Percentiles rank a stretch among this genome's conserved stretches.
Conservation (phyloP, 352 stramenopile species). For the Pythium aphanidermatum region DNA sequence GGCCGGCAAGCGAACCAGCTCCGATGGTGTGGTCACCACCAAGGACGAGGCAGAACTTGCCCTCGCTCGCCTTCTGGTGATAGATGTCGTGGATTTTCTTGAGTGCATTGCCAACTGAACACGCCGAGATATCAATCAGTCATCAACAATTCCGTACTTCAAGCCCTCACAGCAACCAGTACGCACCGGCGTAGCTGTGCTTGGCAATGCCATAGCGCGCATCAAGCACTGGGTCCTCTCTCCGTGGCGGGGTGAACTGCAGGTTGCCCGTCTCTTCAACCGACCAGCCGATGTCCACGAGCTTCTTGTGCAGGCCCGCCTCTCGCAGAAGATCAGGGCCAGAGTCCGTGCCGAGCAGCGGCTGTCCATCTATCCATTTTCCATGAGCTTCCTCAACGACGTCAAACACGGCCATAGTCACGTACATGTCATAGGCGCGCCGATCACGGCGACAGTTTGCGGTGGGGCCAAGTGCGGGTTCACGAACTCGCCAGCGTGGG, state of each 20-base stretch:
- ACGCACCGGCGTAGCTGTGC: slow-evolving; percentile 62
- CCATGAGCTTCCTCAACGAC: too few species aligned
- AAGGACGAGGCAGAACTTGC: slow-evolving; percentile 93
- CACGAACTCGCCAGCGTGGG: slow-evolving; percentile 41
- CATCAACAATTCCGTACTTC: not conserved
- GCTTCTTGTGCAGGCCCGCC: slow-evolving; percentile 65
- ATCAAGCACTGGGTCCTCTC: slow-evolving; percentile 60
- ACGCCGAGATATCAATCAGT: too few species aligned
- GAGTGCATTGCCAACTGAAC: slow-evolving; percentile 86
- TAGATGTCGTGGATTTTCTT: slow-evolving; percentile 78
- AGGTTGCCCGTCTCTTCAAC: slow-evolving; percentile 85
- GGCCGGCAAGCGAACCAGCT: slow-evolving; percentile 88
- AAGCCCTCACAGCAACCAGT: not conserved
- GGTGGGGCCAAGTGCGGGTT: slow-evolving; percentile 52
- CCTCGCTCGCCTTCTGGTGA: slow-evolving; percentile 81
- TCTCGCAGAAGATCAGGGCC: slow-evolving; percentile 72
- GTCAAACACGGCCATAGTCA: too few species aligned
- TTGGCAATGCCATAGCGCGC: slow-evolving; percentile 63
- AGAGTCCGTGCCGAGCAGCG: slow-evolving; percentile 68
- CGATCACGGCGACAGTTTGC: slow-evolving; percentile 75
- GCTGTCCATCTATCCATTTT: slow-evolving; percentile 73
- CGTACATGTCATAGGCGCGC: slow-evolving; percentile 85
- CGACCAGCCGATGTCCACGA: slow-evolving; percentile 78
- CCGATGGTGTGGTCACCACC: slow-evolving; percentile 96
- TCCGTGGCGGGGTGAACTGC: slow-evolving; percentile 41